Evolutionary conservation across 306 rosid species (phyloP).

Genomic region (Lupinus albus): DNA sequence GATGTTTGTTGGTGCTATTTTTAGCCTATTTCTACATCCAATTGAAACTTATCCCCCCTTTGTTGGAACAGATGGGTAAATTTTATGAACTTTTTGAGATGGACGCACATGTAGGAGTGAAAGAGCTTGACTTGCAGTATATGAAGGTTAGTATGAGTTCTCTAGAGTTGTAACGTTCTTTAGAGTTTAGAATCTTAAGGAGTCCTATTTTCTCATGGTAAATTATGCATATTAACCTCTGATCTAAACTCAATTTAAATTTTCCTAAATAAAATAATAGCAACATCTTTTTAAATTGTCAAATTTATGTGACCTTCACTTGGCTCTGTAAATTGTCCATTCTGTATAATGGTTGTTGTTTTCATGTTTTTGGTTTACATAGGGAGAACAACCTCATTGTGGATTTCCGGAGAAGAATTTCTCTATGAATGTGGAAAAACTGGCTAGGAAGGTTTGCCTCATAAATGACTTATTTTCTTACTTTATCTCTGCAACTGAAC

Average conservation of each 20-base stretch:
- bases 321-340: conserved; percentile 17
- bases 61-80: conserved; percentile 81
- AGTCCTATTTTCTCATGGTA: background rate
- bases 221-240: conserved; percentile 6
- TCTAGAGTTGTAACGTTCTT: conserved; percentile 29
- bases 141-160: conserved; percentile 67
- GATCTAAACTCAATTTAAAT: background rate
- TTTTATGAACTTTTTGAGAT: conserved; percentile 96
- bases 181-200: conserved; percentile 15
- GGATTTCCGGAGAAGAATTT: conserved; percentile 97
- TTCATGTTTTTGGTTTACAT: conserved; percentile 27
- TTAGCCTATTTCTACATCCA: conserved; percentile 25
- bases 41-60: conserved; percentile 32
- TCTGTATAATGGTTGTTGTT: background rate
- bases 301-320: background rate
- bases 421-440: conserved; percentile 76
- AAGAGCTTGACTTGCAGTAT: conserved; percentile 88
- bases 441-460: conserved; percentile 86
- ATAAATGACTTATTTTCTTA: conserved; percentile 22
- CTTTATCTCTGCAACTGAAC: conserved; percentile 13
- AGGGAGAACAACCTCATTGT: conserved; percentile 99
- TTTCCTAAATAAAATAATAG: background rate
- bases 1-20: conserved; percentile 33
- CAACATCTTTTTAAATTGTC: background rate
- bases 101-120: conserved; percentile 91